A percentile compares a stretch with the other conserved stretches of the same genome.
Evolutionary conservation across 1,139 yeast genomes (phyloP).

Genomic region (Arxiozyma telluris): DNA sequence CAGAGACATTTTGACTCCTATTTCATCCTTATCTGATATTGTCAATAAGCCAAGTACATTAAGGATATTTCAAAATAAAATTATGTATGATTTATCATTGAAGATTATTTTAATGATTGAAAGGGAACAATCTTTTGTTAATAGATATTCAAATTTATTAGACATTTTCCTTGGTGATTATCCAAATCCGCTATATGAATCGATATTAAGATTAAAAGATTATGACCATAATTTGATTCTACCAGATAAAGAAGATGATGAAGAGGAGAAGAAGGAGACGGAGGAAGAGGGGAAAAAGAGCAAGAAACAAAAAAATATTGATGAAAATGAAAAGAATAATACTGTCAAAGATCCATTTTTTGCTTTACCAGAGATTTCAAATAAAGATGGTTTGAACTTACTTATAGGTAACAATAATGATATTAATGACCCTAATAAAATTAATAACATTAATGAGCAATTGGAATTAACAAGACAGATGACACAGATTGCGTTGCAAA

Average conservation of each 20-base stretch:
- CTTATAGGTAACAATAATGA: conserved; percentile 31
- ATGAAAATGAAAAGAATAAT: not conserved
- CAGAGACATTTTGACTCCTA: conserved; percentile 59
- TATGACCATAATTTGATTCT: conserved; percentile 52
- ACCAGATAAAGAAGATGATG: conserved; percentile 20
- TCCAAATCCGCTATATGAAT: conserved; percentile 57
- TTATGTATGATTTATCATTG: conserved; percentile 47
- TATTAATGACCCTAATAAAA: not conserved
- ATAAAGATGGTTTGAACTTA: conserved; percentile 13
- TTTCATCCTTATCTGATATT: conserved; percentile 72
- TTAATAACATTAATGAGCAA: conserved; percentile 30
- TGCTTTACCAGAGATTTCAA: conserved; percentile 44
- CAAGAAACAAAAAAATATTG: not conserved
- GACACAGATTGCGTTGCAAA: conserved; percentile 65
- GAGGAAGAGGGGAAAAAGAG: not conserved
- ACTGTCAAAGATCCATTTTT: conserved; percentile 50
- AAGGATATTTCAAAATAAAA: conserved; percentile 50
- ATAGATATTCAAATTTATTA: conserved; percentile 59
- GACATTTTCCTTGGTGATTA: conserved; percentile 83
- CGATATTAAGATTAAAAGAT: conserved; percentile 53
- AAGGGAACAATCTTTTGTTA: conserved; percentile 67
- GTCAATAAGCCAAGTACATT: conserved; percentile 62
- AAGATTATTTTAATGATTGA: conserved; percentile 73
- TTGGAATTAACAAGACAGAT: conserved; percentile 60
- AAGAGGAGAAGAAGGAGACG: not conserved